Base-by-base conservation (phyloP, 176 grass and related monocot species). In the Triticum dicoccoides region DNA sequence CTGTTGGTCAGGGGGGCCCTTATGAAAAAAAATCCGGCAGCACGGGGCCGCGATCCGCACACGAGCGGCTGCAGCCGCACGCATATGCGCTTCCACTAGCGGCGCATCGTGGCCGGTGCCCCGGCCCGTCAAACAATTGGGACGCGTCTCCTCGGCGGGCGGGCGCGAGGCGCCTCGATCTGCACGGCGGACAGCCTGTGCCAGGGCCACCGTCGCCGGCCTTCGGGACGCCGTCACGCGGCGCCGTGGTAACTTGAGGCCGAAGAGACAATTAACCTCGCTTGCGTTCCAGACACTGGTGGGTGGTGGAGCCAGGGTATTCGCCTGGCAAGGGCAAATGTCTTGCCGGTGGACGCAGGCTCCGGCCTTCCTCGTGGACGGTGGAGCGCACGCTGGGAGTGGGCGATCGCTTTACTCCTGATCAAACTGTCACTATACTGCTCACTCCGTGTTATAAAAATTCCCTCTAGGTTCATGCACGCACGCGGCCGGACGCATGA, bases 171-270 rank as follows among this genome's bases (percentile, higher is more conserved):
- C 69, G 61, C 85, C 89, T 91, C 80, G 89, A 61, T 0, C 1
- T 5, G 45, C 75, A 69, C 81, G 81, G 61, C 8, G 69, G 81
- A 76, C 85, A 91, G 85, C 20, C 81, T 91, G 81, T 90, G 85
- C 73, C 73, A 83, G 42, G 11, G 49, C 63, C 23, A 5, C 76
- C 61, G 74, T 29, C 17, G 47, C 61, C 51, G 62, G 72, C 15
- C 39, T 75, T 83, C 8, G 18, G 34, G 33, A 64, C 54, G 77
- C 23, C 2, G 51, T 5, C 61, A 45, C 54, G 65, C 81, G 14
- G 4, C 32, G 38, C 38, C 11, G 64, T 45, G 5, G 78, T 84
- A 66, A 37, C 77, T 81, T 49, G 87, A 9, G 17, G 34, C 10
- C 8, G n/a, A 21, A 2, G 24, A 23, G 69, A 77, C 2, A n/a